Evolutionary conservation across 73 alveolate genomes (phyloP).

Genomic region (Effrenium voratum): DNA sequence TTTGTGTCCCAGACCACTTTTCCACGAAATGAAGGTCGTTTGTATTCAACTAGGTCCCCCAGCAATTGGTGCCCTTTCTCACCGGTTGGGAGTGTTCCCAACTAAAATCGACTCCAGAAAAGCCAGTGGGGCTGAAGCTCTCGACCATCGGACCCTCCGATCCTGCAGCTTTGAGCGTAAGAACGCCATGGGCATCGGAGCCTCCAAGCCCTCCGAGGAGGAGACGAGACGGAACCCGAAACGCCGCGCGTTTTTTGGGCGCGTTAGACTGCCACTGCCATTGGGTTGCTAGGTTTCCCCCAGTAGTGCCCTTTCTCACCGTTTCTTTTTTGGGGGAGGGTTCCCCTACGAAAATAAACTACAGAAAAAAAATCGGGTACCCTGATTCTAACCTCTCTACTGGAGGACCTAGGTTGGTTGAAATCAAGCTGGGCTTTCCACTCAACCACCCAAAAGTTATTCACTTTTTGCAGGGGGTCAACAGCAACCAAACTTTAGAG

Average conservation of each 20-base stretch:
- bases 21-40: no score
- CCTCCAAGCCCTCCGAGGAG: conserved; percentile 46
- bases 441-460: neutral
- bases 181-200: conserved; percentile 45
- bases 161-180: no score
- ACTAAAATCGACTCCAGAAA: no score
- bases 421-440: neutral
- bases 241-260: neutral
- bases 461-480: neutral
- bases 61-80: no score
- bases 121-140: no score
- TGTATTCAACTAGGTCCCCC: no score
- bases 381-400: neutral
- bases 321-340: neutral
- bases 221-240: neutral
- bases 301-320: neutral
- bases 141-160: no score
- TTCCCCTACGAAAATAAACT: neutral
- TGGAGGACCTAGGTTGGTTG: neutral
- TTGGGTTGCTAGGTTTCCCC: neutral
- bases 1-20: no score
- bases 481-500: neutral
- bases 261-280: neutral
- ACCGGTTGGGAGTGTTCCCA: no score
- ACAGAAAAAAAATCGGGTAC: neutral